Evolutionary conservation across 306 rosid species (phyloP), one percentile per base, ranked within the genome.

Genomic region (Hylodesmum podocarpum): DNA sequence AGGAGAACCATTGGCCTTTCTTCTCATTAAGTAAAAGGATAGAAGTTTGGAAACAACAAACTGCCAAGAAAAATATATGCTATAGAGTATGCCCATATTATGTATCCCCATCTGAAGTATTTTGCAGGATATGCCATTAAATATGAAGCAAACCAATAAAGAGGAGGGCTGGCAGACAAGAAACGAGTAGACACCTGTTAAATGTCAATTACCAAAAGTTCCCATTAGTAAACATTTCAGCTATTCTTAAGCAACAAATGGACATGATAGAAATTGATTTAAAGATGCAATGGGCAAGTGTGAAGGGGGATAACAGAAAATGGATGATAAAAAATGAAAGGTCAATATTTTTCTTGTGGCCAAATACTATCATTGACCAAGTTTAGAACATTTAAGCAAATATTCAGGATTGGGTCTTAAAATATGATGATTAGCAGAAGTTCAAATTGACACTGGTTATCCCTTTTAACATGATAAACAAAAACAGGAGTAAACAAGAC

Each of bases 171-270:
- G 47, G 94, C 84, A 51, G 98, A 90, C 74, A 95, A 80, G 89
- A 95, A 92, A 68, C 97, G 97, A 61, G 98, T 92, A 6, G 98
- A 84, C 65, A 95, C 97, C 97, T 95, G 96, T 76, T 75, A 43
- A 41, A 53, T 51, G 39, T 65, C 50, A 66, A 55, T 70, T 19
- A 43, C 73, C 70, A 80, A 40, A 76, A 16, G 27, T 41, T 50
- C 50, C 1, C 62, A 65, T 61, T 11, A 78, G 67, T 4, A 59
- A 44, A 61, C 31, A 81, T 34, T 27, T 64, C 15, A 28, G 41
- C 46, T 63, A 73, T 46, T 82, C 69, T 72, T 9, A 63, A 41
- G 55, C 57, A 29, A 47, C 77, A 59, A 55, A 78, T 43, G 25
- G 25, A 67, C 33, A 44, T 6, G 8, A 64, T 31, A 55, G 57